Evolutionary conservation across 495 filamentous ascomycete species (phyloP).

Genomic region (Diplogelasinospora grovesii): DNA sequence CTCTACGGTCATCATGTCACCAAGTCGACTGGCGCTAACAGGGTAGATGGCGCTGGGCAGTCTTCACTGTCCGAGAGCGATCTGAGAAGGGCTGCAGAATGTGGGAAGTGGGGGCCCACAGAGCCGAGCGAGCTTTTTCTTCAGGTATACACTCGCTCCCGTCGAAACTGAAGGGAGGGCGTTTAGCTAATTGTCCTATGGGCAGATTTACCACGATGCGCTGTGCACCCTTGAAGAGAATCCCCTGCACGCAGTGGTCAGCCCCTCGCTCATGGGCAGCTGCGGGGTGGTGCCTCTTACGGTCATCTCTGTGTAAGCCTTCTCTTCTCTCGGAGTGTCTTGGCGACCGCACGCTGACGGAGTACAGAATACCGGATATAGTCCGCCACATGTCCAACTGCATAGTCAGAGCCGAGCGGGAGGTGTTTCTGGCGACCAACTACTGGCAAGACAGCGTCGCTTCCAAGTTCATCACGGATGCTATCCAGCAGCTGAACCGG

Average conservation of each 20-base stretch:
- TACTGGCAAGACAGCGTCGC: conserved; percentile 67
- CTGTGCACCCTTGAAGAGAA: conserved; percentile 54
- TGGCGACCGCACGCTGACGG: no score
- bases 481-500: conserved; percentile 58
- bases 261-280: conserved; percentile 64
- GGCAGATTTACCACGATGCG: conserved; percentile 56
- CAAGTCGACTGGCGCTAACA: conserved; percentile 6
- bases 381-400: conserved; percentile 67
- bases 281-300: conserved; percentile 61
- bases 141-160: conserved; percentile 41
- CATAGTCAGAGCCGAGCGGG: conserved; percentile 63
- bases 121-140: conserved; percentile 63
- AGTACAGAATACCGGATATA: conserved; percentile 54
- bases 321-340: no score
- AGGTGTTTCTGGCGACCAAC: conserved; percentile 68
- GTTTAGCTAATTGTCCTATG: not conserved
- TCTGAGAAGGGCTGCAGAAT: conserved; percentile 46
- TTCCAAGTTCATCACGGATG: conserved; percentile 58
- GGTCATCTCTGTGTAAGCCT: conserved; percentile 53
- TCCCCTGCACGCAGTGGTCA: conserved; percentile 51
- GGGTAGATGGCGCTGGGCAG: conserved; percentile 1
- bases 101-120: conserved; percentile 61
- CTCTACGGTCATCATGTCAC: conserved; percentile 39
- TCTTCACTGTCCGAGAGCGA: conserved; percentile 27
- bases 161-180: no score